A percentile compares a stretch with the other conserved stretches of the same genome.
phyloP scores from a whole-genome alignment of 2,329 filamentous ascomycete species.

The Arachnomyces sp. region DNA sequence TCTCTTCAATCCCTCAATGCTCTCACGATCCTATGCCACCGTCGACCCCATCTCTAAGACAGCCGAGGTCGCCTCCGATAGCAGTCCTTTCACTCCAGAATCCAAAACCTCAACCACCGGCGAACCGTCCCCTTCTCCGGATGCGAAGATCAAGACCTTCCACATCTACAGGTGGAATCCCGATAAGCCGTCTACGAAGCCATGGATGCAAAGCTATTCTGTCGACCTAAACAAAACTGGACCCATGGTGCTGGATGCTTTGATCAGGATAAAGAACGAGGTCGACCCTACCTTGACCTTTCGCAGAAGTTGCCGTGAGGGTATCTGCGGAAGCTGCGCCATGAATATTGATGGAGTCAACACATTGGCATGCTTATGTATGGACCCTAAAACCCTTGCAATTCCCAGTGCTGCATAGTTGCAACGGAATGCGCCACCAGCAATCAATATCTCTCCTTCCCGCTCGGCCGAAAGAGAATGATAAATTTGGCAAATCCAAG shows the following conservation, averaged over 20 bases:
- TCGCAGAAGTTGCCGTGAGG: constrained; percentile 90
- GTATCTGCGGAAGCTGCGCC: constrained; percentile 95
- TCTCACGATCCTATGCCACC: constrained; percentile 42
- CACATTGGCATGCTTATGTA: constrained; percentile 95
- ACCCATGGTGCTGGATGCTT: constrained; percentile 93
- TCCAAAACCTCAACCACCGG: constrained; percentile 53
- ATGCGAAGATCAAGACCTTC: constrained; percentile 78
- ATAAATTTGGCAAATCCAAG: not conserved
- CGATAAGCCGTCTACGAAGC: constrained; percentile 85
- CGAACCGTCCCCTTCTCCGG: constrained; percentile 51
- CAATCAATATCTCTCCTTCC: too few species aligned
- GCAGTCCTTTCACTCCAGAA: constrained; percentile 34
- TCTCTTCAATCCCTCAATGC: constrained; percentile 33
- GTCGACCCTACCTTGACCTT: constrained; percentile 94
- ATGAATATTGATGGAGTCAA: constrained; percentile 99
- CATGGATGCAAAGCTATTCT: constrained; percentile 88
- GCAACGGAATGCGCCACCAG: too few species aligned
- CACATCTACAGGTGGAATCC: constrained; percentile 99
- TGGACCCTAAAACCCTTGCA: constrained; percentile 31
- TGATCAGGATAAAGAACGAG: constrained; percentile 99
- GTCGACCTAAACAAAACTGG: constrained; percentile 98
- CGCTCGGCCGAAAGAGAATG: not conserved
- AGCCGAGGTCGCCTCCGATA: constrained; percentile 21
- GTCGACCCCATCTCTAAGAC: constrained; percentile 30
- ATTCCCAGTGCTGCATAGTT: not conserved